Conservation (phyloP, 495 filamentous ascomycete genomes). For the Neurospora sp. region DNA sequence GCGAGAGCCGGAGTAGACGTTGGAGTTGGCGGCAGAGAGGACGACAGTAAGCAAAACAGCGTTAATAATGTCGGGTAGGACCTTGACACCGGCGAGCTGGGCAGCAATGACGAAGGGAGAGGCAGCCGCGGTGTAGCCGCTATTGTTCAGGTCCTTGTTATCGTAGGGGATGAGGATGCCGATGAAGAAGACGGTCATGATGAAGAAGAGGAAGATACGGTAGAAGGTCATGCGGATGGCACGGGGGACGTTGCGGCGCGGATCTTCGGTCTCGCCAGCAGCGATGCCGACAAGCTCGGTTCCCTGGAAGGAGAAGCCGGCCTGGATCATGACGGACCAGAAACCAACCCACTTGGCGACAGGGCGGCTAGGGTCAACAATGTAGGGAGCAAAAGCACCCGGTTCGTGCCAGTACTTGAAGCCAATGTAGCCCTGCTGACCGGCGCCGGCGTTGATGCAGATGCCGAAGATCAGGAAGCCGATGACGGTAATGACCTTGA, state of each 20-base stretch:
- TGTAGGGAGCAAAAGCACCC: slow-evolving; percentile 53
- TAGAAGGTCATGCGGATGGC: slow-evolving; percentile 47
- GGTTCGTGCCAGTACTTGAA: slow-evolving; percentile 64
- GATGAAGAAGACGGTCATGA: slow-evolving; percentile 56
- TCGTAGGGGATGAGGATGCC: slow-evolving; percentile 54
- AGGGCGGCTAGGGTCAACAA: slow-evolving; percentile 23
- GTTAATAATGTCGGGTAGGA: slow-evolving; percentile 62
- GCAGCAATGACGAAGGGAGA: slow-evolving; percentile 67
- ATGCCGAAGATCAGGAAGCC: slow-evolving; percentile 59
- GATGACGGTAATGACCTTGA: slow-evolving; percentile 68
- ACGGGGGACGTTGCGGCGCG: slow-evolving; percentile 44
- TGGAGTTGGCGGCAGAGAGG: slow-evolving; percentile 44
- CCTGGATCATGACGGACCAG: slow-evolving; percentile 37
- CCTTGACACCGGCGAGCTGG: slow-evolving; percentile 49
- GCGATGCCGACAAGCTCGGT: slow-evolving; percentile 57
- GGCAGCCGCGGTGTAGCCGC: slow-evolving; percentile 43
- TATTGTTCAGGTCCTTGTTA: slow-evolving; percentile 37
- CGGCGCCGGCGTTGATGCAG: slow-evolving; percentile 57
- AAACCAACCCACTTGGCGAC: slow-evolving; percentile 38
- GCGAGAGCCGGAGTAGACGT: slow-evolving; percentile 52
- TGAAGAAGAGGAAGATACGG: slow-evolving; percentile 56
- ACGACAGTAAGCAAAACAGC: slow-evolving; percentile 57
- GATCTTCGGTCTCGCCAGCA: slow-evolving; percentile 56
- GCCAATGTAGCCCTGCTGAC: slow-evolving; percentile 54
- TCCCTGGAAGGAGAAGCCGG: slow-evolving; percentile 39